These are phyloP conservation scores for Populus trichocarpa DNA, from an alignment of 441 rosid genomes.

Conservation along the genomic window DNA sequence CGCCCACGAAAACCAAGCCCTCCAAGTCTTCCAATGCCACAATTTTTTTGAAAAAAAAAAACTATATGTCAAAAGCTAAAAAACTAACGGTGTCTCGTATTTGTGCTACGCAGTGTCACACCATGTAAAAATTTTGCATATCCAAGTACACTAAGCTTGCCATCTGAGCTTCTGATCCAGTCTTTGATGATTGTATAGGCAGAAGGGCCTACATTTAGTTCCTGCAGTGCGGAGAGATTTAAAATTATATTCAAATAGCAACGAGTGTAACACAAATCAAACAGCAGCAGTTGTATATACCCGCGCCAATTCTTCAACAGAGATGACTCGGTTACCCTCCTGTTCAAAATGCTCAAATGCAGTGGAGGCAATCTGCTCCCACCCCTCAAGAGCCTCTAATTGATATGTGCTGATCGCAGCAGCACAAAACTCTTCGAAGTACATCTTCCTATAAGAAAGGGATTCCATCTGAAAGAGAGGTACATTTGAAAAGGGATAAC, in stretches of 20 bases:
- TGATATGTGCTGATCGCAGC: conserved; percentile 84
- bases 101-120: conserved; percentile 80
- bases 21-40: conserved; percentile 10
- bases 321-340: conserved; percentile 80
- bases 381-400: conserved; percentile 75
- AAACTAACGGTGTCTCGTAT: conserved; percentile 69
- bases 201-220: conserved; percentile 75
- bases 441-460: conserved; percentile 74
- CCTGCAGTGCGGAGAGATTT: conserved; percentile 44
- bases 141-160: conserved; percentile 81
- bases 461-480: conserved; percentile 62
- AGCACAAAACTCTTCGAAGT: conserved; percentile 88
- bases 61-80: conserved; percentile 23
- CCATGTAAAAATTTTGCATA: conserved; percentile 93
- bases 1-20: conserved; percentile 6
- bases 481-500: not conserved
- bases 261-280: not conserved
- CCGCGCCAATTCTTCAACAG: conserved; percentile 78
- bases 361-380: conserved; percentile 74
- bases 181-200: conserved; percentile 66
- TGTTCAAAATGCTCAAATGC: conserved; percentile 80
- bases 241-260: not conserved
- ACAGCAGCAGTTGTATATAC: conserved; percentile 32
- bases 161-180: conserved; percentile 76
- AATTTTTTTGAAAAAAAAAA: not conserved